These are phyloP conservation scores for Spinacia oleracea DNA, from an alignment of 179 eudicot genomes.

Conservation along the genomic window DNA sequence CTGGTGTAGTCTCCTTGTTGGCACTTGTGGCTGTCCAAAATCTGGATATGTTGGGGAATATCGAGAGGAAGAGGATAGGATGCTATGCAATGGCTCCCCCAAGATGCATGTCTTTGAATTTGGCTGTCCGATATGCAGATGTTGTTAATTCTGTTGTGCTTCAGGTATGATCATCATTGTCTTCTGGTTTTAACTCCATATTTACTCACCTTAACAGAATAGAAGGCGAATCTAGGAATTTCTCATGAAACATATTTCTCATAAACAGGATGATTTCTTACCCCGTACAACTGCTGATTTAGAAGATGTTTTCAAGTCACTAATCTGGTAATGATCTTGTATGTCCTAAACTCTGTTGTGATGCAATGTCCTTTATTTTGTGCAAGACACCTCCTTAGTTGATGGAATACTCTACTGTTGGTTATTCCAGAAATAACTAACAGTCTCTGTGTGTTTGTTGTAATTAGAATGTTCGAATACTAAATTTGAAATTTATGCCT, in stretches of 20 bases:
- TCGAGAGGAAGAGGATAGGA: constrained; percentile 70
- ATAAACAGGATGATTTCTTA: constrained; percentile 50
- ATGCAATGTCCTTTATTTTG: background rate
- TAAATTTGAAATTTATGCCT: background rate
- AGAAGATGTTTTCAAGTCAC: constrained; percentile 75
- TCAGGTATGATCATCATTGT: constrained; percentile 55
- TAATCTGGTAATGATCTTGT: constrained; percentile 80
- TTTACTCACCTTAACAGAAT: background rate
- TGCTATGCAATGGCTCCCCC: constrained; percentile 94
- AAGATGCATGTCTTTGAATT: constrained; percentile 80
- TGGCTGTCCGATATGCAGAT: constrained; percentile 94
- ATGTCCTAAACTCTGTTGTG: constrained; percentile 38
- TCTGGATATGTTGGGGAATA: constrained; percentile 59
- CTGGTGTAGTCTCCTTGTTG: constrained; percentile 75
- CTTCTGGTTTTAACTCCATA: background rate
- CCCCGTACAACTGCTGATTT: constrained; percentile 88
- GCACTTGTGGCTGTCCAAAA: constrained; percentile 63
- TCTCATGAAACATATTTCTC: constrained; percentile 9
- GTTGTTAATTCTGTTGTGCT: constrained; percentile 82
- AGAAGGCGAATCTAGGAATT: background rate
- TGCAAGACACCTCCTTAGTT: background rate
- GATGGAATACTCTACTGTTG: background rate
- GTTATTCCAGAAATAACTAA: background rate
- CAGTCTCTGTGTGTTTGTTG: background rate
- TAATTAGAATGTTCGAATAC: background rate